Percentiles rank a stretch among this genome's conserved stretches.
Evolutionary conservation across 257 asterid species (phyloP).

Genomic region (Lithospermum erythrorhizon): DNA sequence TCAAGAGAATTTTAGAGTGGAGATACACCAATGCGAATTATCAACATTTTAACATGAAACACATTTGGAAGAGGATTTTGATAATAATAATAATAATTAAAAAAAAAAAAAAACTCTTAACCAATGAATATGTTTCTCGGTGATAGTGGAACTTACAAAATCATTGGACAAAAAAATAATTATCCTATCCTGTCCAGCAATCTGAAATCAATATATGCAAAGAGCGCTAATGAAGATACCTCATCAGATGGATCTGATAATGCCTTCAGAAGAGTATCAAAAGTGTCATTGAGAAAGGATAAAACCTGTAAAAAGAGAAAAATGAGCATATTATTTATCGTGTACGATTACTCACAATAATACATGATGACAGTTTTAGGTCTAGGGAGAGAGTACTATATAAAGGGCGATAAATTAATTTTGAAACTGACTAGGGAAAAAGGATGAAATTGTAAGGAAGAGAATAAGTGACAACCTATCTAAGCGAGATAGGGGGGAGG

Average conservation of each 20-base stretch:
- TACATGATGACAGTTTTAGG: neutral
- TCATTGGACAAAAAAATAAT: neutral
- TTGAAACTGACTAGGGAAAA: neutral
- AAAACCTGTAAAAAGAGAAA: slow-evolving; percentile 57
- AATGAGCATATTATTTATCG: slow-evolving; percentile 3
- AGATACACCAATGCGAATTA: neutral
- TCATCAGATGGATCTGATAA: slow-evolving; percentile 96
- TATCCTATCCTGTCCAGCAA: neutral
- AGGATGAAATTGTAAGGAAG: neutral
- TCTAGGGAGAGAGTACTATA: neutral
- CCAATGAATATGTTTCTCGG: neutral
- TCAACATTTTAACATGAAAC: neutral
- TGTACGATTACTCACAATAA: neutral
- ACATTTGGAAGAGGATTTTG: neutral
- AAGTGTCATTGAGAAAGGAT: slow-evolving; percentile 61
- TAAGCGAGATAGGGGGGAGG: too few species aligned
- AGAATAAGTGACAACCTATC: neutral
- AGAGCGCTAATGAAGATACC: slow-evolving; percentile 44
- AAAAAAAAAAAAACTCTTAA: neutral
- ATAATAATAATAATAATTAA: too few species aligned
- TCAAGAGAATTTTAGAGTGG: neutral
- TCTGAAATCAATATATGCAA: slow-evolving; percentile 7
- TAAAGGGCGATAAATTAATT: neutral
- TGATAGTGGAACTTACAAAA: neutral
- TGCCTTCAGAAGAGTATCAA: slow-evolving; percentile 78